A percentile compares a stretch with the other conserved stretches of the same genome.
Conservation (phyloP, 1,284 basidiomycete genomes). For the Meira nashicola region DNA sequence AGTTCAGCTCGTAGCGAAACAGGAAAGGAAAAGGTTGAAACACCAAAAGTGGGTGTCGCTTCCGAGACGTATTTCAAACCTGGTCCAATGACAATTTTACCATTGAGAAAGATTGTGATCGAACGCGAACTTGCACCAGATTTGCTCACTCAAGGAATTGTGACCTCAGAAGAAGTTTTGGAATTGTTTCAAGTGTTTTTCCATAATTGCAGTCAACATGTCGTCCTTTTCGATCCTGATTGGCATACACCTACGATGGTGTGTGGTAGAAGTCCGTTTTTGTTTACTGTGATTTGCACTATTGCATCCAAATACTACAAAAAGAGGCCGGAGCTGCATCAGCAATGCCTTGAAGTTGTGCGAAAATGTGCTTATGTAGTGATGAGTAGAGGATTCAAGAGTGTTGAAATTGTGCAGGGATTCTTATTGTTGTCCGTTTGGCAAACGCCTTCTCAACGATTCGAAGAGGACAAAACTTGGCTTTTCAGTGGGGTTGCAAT, state of each 20-base stretch:
- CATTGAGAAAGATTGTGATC: constrained; percentile 73
- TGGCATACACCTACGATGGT: constrained; percentile 52
- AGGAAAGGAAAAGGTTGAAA: background rate
- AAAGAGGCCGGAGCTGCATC: constrained; percentile 75
- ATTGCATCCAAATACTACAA: constrained; percentile 87
- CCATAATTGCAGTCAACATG: constrained; percentile 54
- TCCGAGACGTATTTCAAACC: constrained; percentile 91
- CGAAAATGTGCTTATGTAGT: constrained; percentile 77
- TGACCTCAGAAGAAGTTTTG: constrained; percentile 73
- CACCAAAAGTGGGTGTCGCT: constrained; percentile 67
- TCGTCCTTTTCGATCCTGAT: constrained; percentile 46
- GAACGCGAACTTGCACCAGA: constrained; percentile 79
- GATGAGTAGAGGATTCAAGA: constrained; percentile 74
- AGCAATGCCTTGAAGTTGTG: constrained; percentile 72
- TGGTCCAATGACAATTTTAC: constrained; percentile 58
- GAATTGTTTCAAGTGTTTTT: constrained; percentile 86
- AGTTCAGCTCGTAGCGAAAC: background rate
- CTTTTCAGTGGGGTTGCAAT: constrained; percentile 56
- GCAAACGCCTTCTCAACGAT: constrained; percentile 57
- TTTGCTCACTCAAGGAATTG: constrained; percentile 72
- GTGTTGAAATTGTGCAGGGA: constrained; percentile 65
- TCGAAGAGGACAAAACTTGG: constrained; percentile 97
- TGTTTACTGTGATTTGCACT: constrained; percentile 67
- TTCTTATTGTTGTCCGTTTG: constrained; percentile 54
- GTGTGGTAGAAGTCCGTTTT: constrained; percentile 48